Evolutionary conservation across 164 flowering plant genomes (phyloP), one percentile per base, ranked within the genome.

Genomic region (Magnolia changhungtana): DNA sequence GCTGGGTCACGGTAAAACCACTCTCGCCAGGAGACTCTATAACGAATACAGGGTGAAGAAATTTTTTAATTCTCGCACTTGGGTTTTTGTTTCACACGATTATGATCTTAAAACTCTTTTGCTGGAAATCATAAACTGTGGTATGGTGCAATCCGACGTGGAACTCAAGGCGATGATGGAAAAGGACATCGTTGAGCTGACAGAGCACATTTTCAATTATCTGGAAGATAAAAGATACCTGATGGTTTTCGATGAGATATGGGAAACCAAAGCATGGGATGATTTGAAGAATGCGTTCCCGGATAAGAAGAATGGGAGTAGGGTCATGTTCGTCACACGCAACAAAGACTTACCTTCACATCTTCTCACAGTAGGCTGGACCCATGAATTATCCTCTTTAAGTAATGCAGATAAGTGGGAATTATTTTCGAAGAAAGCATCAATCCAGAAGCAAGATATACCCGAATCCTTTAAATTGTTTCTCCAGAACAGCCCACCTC

Each of bases 11-110:
- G 81, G 81, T 0, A 83, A 83, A 73, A 83, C 84, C 23, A 78
- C 85, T 13, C 59, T 76, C 9, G 85, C 85, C 16, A 78, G 74
- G 49, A 81, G 76, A 76, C 51, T 79, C 1, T 83, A 74, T 20
- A 75, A 72, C 18, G 52, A 79, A 31, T 64, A 49, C 8, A 11
- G 0, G n/a, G 72, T 77, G 45, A 72, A 72, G n/a, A 58, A 68
- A 23, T 74, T 78, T 9, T 83, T 83, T 70, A 29, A 24, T 50
- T 20, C 4, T 19, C 71, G 74, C 10, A 76, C 68, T 2, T 83
- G 83, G 85, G 75, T 72, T 7, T 23, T 2, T 67, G 70, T 67
- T 20, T 27, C 45, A 7, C 45, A 67, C 27, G 45, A 29, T 7
- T 67, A 10, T 27, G 8, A 10, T 55, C 16, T 55, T 55, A 55